A percentile compares a stretch with the other conserved stretches of the same genome.
Conservation (phyloP, 116 monocot species). For the Zostera marina region DNA sequence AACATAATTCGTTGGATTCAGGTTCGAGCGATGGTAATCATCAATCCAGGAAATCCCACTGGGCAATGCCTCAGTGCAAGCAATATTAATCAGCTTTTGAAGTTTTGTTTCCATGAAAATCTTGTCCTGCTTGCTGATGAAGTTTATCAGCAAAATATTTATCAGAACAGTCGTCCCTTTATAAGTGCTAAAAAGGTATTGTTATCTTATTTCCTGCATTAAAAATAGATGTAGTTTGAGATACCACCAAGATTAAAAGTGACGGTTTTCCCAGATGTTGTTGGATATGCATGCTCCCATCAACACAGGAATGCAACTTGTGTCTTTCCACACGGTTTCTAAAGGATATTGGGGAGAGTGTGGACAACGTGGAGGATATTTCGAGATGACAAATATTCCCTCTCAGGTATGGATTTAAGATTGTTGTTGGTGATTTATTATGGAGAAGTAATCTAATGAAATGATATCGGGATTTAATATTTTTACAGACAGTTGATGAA, state of each 20-base stretch:
- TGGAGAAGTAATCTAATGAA: not conserved
- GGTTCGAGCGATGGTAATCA: constrained; percentile 97
- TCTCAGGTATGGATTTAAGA: constrained; percentile 35
- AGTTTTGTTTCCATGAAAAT: constrained; percentile 67
- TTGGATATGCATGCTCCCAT: constrained; percentile 78
- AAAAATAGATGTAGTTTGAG: not conserved
- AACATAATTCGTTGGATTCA: constrained; percentile 12
- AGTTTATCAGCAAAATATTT: constrained; percentile 98
- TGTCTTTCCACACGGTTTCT: constrained; percentile 96
- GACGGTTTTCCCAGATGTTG: constrained; percentile 35
- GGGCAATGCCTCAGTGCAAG: constrained; percentile 91
- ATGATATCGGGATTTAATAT: not conserved
- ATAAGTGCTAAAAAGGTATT: constrained; percentile 89
- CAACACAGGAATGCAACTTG: constrained; percentile 82
- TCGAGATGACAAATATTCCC: constrained; percentile 97
- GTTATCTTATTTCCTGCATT: not conserved
- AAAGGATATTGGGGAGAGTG: constrained; percentile 99
- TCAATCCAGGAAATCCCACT: constrained; percentile 98
- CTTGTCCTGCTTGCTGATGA: constrained; percentile 91
- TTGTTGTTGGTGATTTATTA: not conserved
- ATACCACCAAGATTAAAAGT: not conserved
- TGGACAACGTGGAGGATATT: constrained; percentile 96
- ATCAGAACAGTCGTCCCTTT: constrained; percentile 89
- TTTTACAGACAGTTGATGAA: constrained; percentile 84
- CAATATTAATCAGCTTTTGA: constrained; percentile 58